A percentile compares a stretch with the other conserved stretches of the same genome.
Conservation (phyloP, 2,329 filamentous ascomycete genomes). For the Trichoderma semiorbis region DNA sequence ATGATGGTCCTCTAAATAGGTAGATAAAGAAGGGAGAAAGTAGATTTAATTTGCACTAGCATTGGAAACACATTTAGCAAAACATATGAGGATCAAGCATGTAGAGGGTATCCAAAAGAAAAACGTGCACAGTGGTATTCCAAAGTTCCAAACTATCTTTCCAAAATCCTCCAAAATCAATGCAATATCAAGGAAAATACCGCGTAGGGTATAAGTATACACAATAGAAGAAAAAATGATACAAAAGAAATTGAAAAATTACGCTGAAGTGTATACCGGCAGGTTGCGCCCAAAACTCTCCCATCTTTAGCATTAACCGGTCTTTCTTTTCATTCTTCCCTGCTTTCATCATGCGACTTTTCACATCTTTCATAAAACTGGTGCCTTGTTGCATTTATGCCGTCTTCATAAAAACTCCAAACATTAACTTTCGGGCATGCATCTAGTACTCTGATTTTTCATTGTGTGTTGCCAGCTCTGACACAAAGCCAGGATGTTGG, state of each 20-base stretch:
- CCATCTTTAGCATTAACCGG: not conserved
- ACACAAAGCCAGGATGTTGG: constrained; percentile 40
- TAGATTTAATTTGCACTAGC: not conserved
- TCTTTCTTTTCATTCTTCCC: not conserved
- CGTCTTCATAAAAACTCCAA: not conserved
- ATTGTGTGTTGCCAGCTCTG: constrained; percentile 45
- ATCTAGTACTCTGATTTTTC: constrained; percentile 44
- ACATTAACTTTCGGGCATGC: not conserved
- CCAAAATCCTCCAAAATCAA: not conserved
- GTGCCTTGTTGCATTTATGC: not conserved
- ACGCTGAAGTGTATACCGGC: not conserved
- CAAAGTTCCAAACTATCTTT: constrained; percentile 4
- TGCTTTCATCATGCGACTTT: not conserved
- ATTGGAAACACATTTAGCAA: not conserved
- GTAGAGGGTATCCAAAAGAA: not conserved
- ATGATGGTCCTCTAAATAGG: not conserved
- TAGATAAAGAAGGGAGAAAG: not conserved
- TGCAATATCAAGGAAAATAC: not conserved
- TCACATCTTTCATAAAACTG: not conserved
- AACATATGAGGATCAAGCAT: not conserved
- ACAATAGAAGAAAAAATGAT: not conserved
- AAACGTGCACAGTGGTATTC: constrained; percentile 12
- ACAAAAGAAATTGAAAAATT: not conserved
- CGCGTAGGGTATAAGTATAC: constrained; percentile 7
- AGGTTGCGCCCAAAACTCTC: not conserved